Evolutionary conservation across 352 stramenopile genomes (phyloP).

Genomic region (Phytophthora pinifolia): DNA sequence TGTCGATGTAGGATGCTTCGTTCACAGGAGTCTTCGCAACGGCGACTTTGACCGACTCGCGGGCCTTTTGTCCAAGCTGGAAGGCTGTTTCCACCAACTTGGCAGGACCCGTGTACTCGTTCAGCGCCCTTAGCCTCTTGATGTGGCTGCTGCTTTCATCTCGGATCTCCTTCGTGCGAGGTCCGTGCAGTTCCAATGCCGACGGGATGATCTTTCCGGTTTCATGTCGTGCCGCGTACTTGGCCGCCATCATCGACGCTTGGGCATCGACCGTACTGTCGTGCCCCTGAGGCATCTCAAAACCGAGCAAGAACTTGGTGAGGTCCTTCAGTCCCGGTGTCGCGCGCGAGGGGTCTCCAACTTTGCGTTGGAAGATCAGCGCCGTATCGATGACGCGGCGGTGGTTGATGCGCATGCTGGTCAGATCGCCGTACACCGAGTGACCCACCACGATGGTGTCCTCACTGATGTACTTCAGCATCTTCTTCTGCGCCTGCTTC

Average conservation of each 20-base stretch:
- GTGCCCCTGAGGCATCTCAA: conserved; percentile 85
- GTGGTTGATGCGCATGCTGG: conserved; percentile 76
- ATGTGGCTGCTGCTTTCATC: background rate
- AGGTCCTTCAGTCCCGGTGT: conserved; percentile 75
- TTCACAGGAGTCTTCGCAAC: conserved; percentile 24
- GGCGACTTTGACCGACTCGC: conserved; percentile 1
- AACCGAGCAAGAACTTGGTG: conserved; percentile 78
- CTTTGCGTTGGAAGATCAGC: conserved; percentile 74
- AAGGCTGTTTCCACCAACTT: conserved; percentile 52
- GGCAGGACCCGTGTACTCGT: conserved; percentile 34
- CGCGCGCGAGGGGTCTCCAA: conserved; percentile 26
- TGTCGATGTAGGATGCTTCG: conserved; percentile 35
- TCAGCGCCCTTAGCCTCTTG: background rate
- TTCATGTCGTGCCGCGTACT: conserved; percentile 63
- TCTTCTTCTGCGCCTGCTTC: conserved; percentile 71
- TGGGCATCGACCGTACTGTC: conserved; percentile 87
- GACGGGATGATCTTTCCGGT: conserved; percentile 72
- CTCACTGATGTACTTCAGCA: conserved; percentile 82
- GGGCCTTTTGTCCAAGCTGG: conserved; percentile 14
- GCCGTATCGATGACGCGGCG: conserved; percentile 81
- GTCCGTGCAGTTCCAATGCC: conserved; percentile 58
- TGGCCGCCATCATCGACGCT: conserved; percentile 84
- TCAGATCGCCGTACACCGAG: conserved; percentile 75
- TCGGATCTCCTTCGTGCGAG: conserved; percentile 20
- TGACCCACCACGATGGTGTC: conserved; percentile 87